Evolutionary conservation across 805 yeast species (phyloP).

Genomic region (Tetrapisispora phaffii): DNA sequence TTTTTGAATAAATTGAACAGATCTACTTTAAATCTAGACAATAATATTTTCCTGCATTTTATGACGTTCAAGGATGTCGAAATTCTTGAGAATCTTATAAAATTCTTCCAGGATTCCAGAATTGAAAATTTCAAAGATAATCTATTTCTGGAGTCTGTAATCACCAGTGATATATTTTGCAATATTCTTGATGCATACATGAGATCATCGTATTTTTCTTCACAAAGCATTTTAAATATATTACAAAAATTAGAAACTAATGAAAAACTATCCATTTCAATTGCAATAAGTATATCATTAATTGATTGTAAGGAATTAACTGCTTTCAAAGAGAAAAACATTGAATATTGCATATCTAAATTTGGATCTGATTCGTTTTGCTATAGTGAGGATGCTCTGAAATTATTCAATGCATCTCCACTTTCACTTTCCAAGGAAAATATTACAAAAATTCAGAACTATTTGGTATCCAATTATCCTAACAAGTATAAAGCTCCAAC

Average conservation of each 20-base stretch:
- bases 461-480: conserved; percentile 17
- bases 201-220: conserved; percentile 7
- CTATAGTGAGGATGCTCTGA: background rate
- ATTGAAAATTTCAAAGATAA: conserved; percentile 6
- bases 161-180: conserved; percentile 2
- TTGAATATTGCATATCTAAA: background rate
- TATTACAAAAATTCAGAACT: conserved; percentile 17
- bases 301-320: background rate
- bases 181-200: conserved; percentile 9
- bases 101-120: background rate
- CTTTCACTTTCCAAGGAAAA: conserved; percentile 16
- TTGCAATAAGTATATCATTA: conserved; percentile 10
- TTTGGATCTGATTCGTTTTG: background rate
- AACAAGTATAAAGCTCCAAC: conserved; percentile 28
- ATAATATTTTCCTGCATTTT: background rate
- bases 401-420: conserved; percentile 7
- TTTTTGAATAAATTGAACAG: background rate
- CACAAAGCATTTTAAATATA: conserved; percentile 3
- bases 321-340: background rate
- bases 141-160: conserved; percentile 4
- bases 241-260: background rate
- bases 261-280: background rate
- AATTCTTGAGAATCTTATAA: background rate
- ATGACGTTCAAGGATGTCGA: background rate
- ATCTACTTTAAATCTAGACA: background rate